Percentiles rank a stretch among this genome's conserved stretches.
phyloP scores from a whole-genome alignment of 352 stramenopile species.

The Phytophthora colocasiae region DNA sequence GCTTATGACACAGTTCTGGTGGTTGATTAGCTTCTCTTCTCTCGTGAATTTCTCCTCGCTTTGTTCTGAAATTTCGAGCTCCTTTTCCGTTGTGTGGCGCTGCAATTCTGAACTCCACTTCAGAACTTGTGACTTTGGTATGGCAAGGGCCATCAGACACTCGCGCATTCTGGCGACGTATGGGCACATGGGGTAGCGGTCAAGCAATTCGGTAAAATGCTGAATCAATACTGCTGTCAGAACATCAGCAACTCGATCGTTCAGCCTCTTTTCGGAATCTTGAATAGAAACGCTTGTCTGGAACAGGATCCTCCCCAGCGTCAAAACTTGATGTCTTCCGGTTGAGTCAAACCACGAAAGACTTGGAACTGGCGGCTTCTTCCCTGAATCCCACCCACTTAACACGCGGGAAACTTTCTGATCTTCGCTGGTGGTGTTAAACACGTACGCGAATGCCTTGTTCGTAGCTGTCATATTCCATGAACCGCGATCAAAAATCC shows the following conservation, averaged over 20 bases:
- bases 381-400: neutral
- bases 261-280: slow-evolving; percentile 12
- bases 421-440: slow-evolving; percentile 11
- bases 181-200: slow-evolving; percentile 9
- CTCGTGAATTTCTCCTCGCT: neutral
- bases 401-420: slow-evolving; percentile 1
- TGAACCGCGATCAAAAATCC: slow-evolving; percentile 9
- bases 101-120: slow-evolving; percentile 9
- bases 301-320: neutral
- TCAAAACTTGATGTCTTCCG: neutral
- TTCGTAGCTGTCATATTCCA: slow-evolving; percentile 11
- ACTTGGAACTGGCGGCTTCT: neutral
- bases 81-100: neutral
- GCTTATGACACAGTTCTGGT: slow-evolving; percentile 5
- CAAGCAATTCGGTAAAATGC: neutral
- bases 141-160: neutral
- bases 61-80: neutral
- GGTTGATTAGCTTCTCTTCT: slow-evolving; percentile 7
- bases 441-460: slow-evolving; percentile 11
- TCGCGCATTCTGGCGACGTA: slow-evolving; percentile 3
- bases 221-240: slow-evolving; percentile 4
- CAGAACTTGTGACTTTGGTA: slow-evolving; percentile 11
- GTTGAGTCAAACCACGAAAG: slow-evolving; percentile 6
- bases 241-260: neutral
- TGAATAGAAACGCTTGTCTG: slow-evolving; percentile 7